Base-by-base conservation (phyloP, 1,284 basidiomycete species). In the Termitomyces sp. region DNA sequence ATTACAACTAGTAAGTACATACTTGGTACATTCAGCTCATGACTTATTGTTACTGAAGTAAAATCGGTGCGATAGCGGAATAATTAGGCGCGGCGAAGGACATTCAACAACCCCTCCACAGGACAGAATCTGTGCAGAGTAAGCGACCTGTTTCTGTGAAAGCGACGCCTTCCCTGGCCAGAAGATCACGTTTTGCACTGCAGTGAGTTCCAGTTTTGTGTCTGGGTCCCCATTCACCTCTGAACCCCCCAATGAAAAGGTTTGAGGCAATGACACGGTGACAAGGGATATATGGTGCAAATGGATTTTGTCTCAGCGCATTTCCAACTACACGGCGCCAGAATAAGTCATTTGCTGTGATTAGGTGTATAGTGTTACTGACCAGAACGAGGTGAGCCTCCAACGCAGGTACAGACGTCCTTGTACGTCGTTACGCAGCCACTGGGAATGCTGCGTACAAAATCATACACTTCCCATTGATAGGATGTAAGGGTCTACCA, bases 391-490 rank as follows among this genome's bases (percentile, higher is more conserved):
- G 83, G 80, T 5, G 82, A 84, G 3, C 83, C 82, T 24, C 81
- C 78, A 5, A 82, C 67, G 3, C 74, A 74, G 2, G 61, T 57
- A 43, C 74, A 77, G n/a, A 84, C 68, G 13, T 75, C 71, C 57
- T 82, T 82, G 61, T 85, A 85, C 0, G 81, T 84, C 28, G 74
- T 73, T 1, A 85, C 77, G 38, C 70, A 76, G 0, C 83, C 82
- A 3, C 53, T 60, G 1, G 82, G 82, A 31, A 84, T 80, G 1
- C 64, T 72, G 30, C 67, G 62, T 1, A 73, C 65, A 51, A 76
- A 74, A 63, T 85, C 83, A 52, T 85, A 85, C 1, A 84, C 81
- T 6, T 73, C 77, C 83, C 82, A 84, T 60, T 80, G 80, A 61
- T 83, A 76, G 2, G 68, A 61, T 12, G 82, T 78, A 36, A 83